Conservation (phyloP, 352 stramenopile species). For the Phytopythium chamaehyphon region DNA sequence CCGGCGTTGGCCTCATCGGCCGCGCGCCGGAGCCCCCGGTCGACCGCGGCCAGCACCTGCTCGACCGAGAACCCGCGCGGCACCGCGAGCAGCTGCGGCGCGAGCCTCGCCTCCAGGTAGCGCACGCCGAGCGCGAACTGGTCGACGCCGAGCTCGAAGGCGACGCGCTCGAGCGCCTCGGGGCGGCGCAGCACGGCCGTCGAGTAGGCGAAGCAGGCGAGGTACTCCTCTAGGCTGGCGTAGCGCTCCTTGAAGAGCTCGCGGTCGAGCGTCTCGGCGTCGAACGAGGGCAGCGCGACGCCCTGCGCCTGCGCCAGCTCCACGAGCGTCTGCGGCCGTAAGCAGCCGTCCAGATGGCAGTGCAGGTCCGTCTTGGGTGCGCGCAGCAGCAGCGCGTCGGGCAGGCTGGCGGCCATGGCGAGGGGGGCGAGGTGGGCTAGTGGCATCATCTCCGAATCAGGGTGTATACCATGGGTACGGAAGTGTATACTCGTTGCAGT, state of each 20-base stretch:
- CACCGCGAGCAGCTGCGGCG: constrained; percentile 72
- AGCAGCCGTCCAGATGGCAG: constrained; percentile 82
- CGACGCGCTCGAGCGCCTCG: constrained; percentile 71
- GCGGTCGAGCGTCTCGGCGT: constrained; percentile 45
- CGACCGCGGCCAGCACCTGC: constrained; percentile 65
- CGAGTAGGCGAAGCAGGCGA: constrained; percentile 80
- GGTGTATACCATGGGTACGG: no score
- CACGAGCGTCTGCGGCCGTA: constrained; percentile 80
- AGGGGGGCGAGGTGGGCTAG: no score
- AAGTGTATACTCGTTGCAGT: no score
- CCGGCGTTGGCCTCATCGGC: constrained; percentile 62
- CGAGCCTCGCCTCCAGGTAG: constrained; percentile 87
- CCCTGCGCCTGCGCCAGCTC: constrained; percentile 70
- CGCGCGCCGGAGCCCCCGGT: constrained; percentile 56
- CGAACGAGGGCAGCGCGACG: constrained; percentile 74
- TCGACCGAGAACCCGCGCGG: constrained; percentile 62
- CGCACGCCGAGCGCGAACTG: constrained; percentile 72
- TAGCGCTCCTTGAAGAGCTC: constrained; percentile 84
- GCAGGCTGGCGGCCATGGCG: constrained; percentile 63
- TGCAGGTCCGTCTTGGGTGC: constrained; percentile 85
- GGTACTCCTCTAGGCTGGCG: constrained; percentile 76
- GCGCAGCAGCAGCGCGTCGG: constrained; percentile 65
- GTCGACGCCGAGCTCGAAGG: constrained; percentile 83
- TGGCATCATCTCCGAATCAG: no score
- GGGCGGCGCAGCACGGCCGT: constrained; percentile 56